Evolutionary conservation across 2,329 filamentous ascomycete genomes (phyloP).

Genomic region (Apiospora arundinis): DNA sequence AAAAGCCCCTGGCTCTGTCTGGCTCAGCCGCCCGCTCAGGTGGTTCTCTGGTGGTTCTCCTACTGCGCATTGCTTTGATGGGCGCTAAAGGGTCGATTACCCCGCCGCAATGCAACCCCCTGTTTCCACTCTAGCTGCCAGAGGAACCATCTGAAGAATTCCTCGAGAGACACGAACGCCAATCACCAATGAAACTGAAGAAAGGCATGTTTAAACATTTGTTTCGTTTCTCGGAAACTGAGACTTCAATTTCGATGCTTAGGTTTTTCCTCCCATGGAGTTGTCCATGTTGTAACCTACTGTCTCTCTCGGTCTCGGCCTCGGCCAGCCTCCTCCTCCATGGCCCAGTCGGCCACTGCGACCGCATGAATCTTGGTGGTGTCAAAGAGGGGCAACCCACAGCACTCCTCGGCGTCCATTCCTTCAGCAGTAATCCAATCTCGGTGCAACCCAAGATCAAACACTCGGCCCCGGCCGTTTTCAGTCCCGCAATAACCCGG

Average conservation of each 20-base stretch:
- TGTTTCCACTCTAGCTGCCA: slow-evolving; percentile 12
- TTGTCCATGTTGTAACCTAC: neutral
- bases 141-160: neutral
- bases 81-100: neutral
- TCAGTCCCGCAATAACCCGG: slow-evolving; percentile 28
- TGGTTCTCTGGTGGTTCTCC: neutral
- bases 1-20: neutral
- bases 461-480: slow-evolving; percentile 29
- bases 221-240: neutral
- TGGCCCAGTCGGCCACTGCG: neutral
- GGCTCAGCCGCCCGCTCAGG: no score
- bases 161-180: neutral
- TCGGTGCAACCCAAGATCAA: slow-evolving; percentile 34
- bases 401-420: neutral
- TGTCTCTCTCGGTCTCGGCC: neutral
- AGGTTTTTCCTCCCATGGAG: neutral
- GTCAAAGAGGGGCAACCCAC: slow-evolving; percentile 15
- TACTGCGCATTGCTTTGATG: neutral
- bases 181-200: neutral
- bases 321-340: neutral
- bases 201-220: neutral
- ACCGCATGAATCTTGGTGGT: slow-evolving; percentile 15
- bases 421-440: slow-evolving; percentile 28
- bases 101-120: neutral
- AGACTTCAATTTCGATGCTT: neutral